Evolutionary conservation across 2,329 filamentous ascomycete species (phyloP).

Genomic region (Nectriaceae sp.): DNA sequence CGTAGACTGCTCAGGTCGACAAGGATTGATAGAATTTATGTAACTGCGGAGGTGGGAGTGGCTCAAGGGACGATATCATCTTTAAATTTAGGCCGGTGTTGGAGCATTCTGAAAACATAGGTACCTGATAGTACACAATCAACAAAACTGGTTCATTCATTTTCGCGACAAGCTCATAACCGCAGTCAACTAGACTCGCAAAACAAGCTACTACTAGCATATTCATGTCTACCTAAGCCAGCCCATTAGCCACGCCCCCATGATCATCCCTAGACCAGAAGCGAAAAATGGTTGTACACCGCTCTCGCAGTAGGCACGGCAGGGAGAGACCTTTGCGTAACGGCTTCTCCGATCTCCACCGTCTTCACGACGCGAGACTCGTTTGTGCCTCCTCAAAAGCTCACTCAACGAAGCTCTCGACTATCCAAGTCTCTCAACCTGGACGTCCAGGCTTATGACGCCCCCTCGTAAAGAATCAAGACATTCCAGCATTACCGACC

Average conservation of each 20-base stretch:
- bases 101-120: no score
- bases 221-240: conserved; percentile 31
- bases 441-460: conserved; percentile 22
- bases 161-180: neutral
- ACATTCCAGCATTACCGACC: conserved; percentile 31
- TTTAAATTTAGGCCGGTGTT: no score
- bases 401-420: conserved; percentile 18
- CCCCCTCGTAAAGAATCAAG: conserved; percentile 27
- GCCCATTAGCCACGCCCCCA: conserved; percentile 29
- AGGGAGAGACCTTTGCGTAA: conserved; percentile 14
- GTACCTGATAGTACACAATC: no score
- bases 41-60: no score
- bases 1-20: no score
- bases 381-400: conserved; percentile 20
- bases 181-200: conserved; percentile 1
- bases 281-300: conserved; percentile 28
- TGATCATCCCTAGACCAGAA: conserved; percentile 23
- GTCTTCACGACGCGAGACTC: conserved; percentile 15
- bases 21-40: no score
- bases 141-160: neutral
- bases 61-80: no score
- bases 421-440: conserved; percentile 28
- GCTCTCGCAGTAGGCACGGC: conserved; percentile 21
- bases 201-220: conserved; percentile 24
- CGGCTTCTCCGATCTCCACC: conserved; percentile 12